phyloP scores from a whole-genome alignment of 164 flowering plant species.

The Malania oleifera region DNA sequence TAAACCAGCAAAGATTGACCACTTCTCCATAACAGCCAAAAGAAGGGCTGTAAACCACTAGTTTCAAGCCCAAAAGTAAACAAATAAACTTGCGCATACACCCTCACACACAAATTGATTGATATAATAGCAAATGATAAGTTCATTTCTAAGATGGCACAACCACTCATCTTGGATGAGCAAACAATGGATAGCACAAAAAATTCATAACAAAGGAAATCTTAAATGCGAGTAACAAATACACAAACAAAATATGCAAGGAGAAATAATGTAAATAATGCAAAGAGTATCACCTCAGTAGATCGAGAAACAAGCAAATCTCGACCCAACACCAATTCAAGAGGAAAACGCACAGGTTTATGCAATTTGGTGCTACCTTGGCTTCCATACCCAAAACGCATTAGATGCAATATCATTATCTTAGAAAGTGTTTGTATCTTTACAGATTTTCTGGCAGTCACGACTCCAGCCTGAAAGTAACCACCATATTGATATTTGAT shows the following conservation, averaged over 20 bases:
- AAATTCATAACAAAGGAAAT: too few species aligned
- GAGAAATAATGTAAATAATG: background rate
- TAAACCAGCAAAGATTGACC: too few species aligned
- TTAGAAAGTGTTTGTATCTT: slow-evolving; percentile 76
- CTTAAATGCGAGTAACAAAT: too few species aligned
- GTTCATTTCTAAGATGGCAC: too few species aligned
- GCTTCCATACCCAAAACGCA: slow-evolving; percentile 91
- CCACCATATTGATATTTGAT: background rate
- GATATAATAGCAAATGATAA: too few species aligned
- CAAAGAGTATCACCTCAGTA: slow-evolving; percentile 48
- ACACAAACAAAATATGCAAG: background rate
- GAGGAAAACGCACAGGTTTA: slow-evolving; percentile 83
- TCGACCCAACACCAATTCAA: slow-evolving; percentile 63
- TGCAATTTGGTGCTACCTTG: slow-evolving; percentile 89
- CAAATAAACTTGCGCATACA: too few species aligned
- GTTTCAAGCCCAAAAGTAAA: too few species aligned
- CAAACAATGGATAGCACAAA: too few species aligned
- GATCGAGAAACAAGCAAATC: slow-evolving; percentile 69
- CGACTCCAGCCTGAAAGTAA: slow-evolving; percentile 53
- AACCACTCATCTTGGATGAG: too few species aligned
- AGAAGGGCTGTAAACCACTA: too few species aligned
- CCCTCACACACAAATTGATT: too few species aligned
- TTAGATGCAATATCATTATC: slow-evolving; percentile 89
- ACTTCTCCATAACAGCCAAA: too few species aligned
- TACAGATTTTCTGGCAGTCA: slow-evolving; percentile 76